Percentiles rank a stretch among this genome's conserved stretches.
Conservation (phyloP, 768 basidiomycete species). For the Porphyrellus cyaneotinctus region DNA sequence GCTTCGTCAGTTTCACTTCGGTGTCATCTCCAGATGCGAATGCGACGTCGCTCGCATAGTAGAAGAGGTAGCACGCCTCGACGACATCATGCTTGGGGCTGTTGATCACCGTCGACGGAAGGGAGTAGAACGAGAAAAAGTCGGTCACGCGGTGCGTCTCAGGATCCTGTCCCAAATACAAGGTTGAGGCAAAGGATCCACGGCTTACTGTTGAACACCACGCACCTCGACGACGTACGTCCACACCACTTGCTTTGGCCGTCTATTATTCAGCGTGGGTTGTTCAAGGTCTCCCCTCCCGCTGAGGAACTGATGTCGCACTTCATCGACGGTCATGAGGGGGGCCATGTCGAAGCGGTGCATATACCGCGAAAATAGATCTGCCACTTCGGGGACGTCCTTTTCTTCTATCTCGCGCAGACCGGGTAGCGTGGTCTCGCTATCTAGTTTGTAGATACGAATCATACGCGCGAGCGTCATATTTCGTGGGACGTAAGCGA, state of each 20-base stretch:
- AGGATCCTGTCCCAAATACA: conserved; percentile 56
- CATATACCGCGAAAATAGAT: conserved; percentile 76
- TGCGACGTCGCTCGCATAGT: conserved; percentile 83
- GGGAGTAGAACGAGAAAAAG: conserved; percentile 94
- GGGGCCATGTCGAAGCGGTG: conserved; percentile 81
- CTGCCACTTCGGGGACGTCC: conserved; percentile 68
- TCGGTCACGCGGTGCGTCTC: conserved; percentile 83
- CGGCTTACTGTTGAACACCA: conserved; percentile 26
- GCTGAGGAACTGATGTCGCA: conserved; percentile 83
- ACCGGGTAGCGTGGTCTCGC: conserved; percentile 49
- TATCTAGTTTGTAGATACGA: conserved; percentile 64
- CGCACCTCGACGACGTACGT: conserved; percentile 88
- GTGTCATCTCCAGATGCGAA: conserved; percentile 59
- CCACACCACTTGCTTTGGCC: conserved; percentile 89
- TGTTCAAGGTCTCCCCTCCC: conserved; percentile 61
- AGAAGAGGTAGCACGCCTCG: conserved; percentile 93
- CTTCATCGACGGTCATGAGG: conserved; percentile 69
- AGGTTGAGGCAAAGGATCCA: neutral
- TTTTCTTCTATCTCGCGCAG: conserved; percentile 84
- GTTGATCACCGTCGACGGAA: conserved; percentile 90
- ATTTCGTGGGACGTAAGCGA: conserved; percentile 81
- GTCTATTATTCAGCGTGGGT: conserved; percentile 34
- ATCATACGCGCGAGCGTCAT: conserved; percentile 93
- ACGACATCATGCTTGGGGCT: conserved; percentile 66
- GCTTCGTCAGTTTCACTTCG: conserved; percentile 58